A percentile compares a stretch with the other conserved stretches of the same genome.
Conservation (phyloP, 345 rosid genomes). For the Camelina neglecta region DNA sequence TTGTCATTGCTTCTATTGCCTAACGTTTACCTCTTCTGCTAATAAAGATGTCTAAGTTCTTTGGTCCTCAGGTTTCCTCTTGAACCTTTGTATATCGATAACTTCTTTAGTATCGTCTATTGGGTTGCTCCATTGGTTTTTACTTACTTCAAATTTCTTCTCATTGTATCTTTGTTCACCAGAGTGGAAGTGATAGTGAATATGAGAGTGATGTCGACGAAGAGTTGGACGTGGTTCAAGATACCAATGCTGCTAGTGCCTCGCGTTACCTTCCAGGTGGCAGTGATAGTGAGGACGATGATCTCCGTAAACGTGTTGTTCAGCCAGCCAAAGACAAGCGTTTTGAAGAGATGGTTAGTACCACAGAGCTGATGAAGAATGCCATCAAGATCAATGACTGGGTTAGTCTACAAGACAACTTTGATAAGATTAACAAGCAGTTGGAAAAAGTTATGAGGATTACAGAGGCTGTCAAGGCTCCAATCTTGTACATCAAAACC, state of each 20-base stretch:
- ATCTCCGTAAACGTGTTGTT: slow-evolving; percentile 68
- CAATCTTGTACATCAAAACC: slow-evolving; percentile 68
- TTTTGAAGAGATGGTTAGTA: slow-evolving; percentile 74
- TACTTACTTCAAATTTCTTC: slow-evolving; percentile 7
- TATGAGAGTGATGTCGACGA: slow-evolving; percentile 63
- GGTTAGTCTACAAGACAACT: slow-evolving; percentile 84
- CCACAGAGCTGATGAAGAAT: slow-evolving; percentile 86
- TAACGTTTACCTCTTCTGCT: slow-evolving; percentile 4
- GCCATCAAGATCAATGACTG: slow-evolving; percentile 94
- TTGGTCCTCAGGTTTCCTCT: slow-evolving; percentile 68
- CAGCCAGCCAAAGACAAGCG: slow-evolving; percentile 90
- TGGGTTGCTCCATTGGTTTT: neutral
- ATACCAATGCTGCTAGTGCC: slow-evolving; percentile 45
- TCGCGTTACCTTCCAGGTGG: slow-evolving; percentile 60
- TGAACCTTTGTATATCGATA: neutral
- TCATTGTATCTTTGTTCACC: neutral
- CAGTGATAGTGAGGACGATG: slow-evolving; percentile 76
- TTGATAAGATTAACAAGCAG: slow-evolving; percentile 93
- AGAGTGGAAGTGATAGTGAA: slow-evolving; percentile 73
- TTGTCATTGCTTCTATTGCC: slow-evolving; percentile 1
- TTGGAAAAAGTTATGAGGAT: slow-evolving; percentile 88
- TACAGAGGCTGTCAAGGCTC: slow-evolving; percentile 69
- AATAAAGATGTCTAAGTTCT: slow-evolving; percentile 66
- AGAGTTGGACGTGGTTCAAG: slow-evolving; percentile 48
- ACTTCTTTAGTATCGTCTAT: neutral